A percentile compares a stretch with the other conserved stretches of the same genome.
Evolutionary conservation across 2,329 filamentous ascomycete genomes (phyloP).

Genomic region (Aspergillus udagawae): DNA sequence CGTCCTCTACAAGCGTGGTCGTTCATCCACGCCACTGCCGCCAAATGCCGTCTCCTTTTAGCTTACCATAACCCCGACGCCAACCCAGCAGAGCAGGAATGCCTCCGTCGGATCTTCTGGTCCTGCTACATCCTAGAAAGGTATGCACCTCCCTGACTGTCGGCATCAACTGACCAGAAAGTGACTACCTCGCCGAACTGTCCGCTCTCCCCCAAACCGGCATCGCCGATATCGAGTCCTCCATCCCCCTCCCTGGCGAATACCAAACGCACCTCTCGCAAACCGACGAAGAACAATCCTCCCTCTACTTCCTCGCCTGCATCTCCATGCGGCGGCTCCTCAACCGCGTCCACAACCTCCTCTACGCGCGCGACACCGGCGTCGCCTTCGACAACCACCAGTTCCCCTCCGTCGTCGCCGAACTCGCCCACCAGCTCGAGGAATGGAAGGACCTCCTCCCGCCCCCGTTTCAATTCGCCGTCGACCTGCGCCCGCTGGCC

Average conservation of each 20-base stretch:
- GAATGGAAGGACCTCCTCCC: slow-evolving; percentile 33
- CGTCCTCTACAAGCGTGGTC: slow-evolving; percentile 52
- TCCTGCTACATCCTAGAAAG: slow-evolving; percentile 54
- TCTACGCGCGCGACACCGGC: slow-evolving; percentile 47
- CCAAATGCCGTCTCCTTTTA: slow-evolving; percentile 49
- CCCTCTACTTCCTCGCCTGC: slow-evolving; percentile 52
- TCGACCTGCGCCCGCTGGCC: slow-evolving; percentile 26
- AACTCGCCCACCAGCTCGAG: slow-evolving; percentile 32
- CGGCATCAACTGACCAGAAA: slow-evolving; percentile 13
- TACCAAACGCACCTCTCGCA: slow-evolving; percentile 44
- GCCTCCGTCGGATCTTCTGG: slow-evolving; percentile 52
- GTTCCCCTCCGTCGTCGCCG: slow-evolving; percentile 46
- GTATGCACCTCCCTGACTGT: slow-evolving; percentile 17
- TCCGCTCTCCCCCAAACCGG: slow-evolving; percentile 50
- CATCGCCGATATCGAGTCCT: slow-evolving; percentile 50
- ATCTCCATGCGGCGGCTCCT: slow-evolving; percentile 37
- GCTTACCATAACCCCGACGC: slow-evolving; percentile 40
- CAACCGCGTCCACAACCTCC: slow-evolving; percentile 29
- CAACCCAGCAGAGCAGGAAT: slow-evolving; percentile 43
- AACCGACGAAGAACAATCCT: slow-evolving; percentile 45
- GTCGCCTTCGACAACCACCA: slow-evolving; percentile 43
- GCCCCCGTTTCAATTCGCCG: slow-evolving; percentile 26
- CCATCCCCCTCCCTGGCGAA: slow-evolving; percentile 45
- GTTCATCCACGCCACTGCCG: slow-evolving; percentile 47
- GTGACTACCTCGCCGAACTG: slow-evolving; percentile 52